Conservation (phyloP, 257 asterid species). For the Fraxinus pennsylvanica region DNA sequence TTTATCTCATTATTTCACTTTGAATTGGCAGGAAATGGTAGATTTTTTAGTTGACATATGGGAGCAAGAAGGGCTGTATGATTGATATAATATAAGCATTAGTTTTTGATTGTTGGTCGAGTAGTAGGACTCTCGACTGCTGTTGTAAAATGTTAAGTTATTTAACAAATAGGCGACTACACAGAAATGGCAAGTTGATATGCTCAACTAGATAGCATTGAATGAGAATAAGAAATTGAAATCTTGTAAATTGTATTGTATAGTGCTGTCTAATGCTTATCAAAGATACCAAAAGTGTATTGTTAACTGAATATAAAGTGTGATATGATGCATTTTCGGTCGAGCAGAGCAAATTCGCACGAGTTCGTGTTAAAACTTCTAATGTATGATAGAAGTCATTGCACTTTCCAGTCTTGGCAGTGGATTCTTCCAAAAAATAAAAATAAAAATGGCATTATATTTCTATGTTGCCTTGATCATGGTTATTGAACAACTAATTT, state of each 20-base stretch:
- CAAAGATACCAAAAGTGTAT: background rate
- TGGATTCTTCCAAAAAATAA: background rate
- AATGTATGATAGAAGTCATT: too few relatives aligned
- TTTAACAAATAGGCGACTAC: background rate
- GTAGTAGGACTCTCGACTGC: background rate
- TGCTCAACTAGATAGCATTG: background rate
- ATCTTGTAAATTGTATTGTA: background rate
- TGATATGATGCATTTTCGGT: background rate
- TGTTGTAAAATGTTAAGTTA: background rate
- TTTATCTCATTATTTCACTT: slow-evolving; percentile 19
- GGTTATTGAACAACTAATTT: too few relatives aligned
- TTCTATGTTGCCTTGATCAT: too few relatives aligned
- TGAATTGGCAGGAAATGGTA: slow-evolving; percentile 66
- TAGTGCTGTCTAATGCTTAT: background rate
- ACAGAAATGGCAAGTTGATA: background rate
- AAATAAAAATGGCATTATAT: too few relatives aligned
- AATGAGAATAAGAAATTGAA: background rate
- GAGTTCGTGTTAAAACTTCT: background rate
- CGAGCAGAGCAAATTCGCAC: background rate
- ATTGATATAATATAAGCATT: slow-evolving; percentile 31
- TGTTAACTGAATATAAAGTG: background rate
- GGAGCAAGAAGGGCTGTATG: slow-evolving; percentile 86
- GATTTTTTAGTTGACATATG: slow-evolving; percentile 81
- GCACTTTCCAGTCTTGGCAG: background rate
- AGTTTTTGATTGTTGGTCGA: background rate